Percentiles rank a stretch among this genome's conserved stretches.
These are phyloP conservation scores for Pythium sp. DNA, from an alignment of 352 stramenopile genomes.

Conservation along the genomic window DNA sequence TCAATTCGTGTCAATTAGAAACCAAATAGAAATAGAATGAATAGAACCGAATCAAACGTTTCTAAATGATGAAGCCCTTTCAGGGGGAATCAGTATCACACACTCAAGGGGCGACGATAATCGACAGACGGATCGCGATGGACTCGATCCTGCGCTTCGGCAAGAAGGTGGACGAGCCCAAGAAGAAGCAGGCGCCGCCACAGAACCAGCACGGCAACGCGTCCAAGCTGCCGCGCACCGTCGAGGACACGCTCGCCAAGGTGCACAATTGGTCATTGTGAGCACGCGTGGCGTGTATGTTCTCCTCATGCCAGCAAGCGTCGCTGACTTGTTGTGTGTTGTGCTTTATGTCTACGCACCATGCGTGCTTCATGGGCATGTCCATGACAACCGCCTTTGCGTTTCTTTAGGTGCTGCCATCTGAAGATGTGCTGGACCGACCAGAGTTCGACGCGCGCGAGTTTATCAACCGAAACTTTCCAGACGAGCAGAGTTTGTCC, in stretches of 20 bases:
- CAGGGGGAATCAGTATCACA: not conserved
- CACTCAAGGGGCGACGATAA: not conserved
- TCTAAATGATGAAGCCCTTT: slow-evolving; percentile 2
- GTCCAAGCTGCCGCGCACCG: slow-evolving; percentile 45
- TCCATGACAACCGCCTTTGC: not conserved
- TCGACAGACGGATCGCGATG: slow-evolving; percentile 3
- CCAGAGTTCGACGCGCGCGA: slow-evolving; percentile 89
- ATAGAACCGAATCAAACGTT: slow-evolving; percentile 3
- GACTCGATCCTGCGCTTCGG: slow-evolving; percentile 21
- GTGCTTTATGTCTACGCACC: not conserved
- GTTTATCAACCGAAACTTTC: slow-evolving; percentile 93
- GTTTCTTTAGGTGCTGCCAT: slow-evolving; percentile 54
- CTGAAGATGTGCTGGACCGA: slow-evolving; percentile 83
- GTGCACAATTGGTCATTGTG: slow-evolving; percentile 18
- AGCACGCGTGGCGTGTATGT: not conserved
- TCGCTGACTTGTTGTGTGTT: not conserved
- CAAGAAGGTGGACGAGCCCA: slow-evolving; percentile 14
- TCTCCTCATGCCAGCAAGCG: not conserved
- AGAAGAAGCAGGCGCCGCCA: slow-evolving; percentile 21
- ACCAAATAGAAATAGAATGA: not conserved
- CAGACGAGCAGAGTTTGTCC: slow-evolving; percentile 76
- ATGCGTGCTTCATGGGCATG: not conserved
- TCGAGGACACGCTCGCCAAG: slow-evolving; percentile 54
- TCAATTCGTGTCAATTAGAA: slow-evolving; percentile 5
- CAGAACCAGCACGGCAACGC: slow-evolving; percentile 23